Evolutionary conservation across 768 basidiomycete species (phyloP), one percentile per base, ranked within the genome.

Genomic region (Mrakia frigida): DNA sequence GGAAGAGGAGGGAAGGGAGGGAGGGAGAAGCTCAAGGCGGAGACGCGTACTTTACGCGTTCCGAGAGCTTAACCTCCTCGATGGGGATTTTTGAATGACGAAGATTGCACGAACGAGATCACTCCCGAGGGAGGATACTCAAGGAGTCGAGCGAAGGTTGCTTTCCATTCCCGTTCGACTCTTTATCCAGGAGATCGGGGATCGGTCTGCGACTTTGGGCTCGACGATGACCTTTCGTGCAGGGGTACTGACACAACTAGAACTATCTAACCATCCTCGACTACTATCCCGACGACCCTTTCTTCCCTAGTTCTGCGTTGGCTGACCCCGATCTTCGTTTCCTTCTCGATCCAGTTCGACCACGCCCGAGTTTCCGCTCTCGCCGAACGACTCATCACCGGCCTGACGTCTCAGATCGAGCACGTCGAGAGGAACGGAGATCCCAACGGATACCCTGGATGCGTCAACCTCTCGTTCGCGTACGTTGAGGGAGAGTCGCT

Each of bases 401-500:
- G 89, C 76, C 92, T 99, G 83, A 91, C 91, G 76, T 86, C 89
- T 2, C 87, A 91, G 79, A 91, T 98, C 31, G 92, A 94, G 79
- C 89, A 92, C 79, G 93, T 99, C 75, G 90, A 96, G 61, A 89
- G 97, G 53, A 99, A 99, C 81, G 97, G 97, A 18, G 96, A 98
- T 82, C 85, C 87, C 0, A 86, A 90, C 75, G 97, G 97, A 31
- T 99, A 96, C 84, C 90, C 94, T 0, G 97, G 97, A 56, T 99
- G 97, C 82, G 88, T 98, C 82, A 98, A 98, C 83, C 87, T 98
- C 60, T 93, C 91, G 79, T 98, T 98, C 82, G 89, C 94, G 3
- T 98, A 97, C 82, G 94, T 98, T 52, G 96, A 98, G 80, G 96
- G 96, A 33, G 96, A 98, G 84, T 94, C 92, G 83, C 87, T 99